These are phyloP conservation scores for Phaeophleospora eucalypticola DNA, from an alignment of 2,329 filamentous ascomycete species.

Conservation along the genomic window DNA sequence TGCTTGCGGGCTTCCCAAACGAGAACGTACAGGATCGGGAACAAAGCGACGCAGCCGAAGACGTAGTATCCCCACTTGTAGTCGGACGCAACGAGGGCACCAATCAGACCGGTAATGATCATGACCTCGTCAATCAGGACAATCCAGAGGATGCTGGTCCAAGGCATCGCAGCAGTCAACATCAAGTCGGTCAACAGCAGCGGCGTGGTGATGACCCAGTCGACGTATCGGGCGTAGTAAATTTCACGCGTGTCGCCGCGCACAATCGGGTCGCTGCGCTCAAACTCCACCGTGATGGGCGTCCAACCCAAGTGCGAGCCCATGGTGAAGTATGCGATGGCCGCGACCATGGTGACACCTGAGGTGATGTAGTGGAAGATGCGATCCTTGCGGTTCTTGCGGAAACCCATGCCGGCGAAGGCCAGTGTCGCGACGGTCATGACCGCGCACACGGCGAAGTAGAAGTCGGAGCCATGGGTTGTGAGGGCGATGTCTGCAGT, in stretches of 20 bases:
- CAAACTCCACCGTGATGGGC: constrained; percentile 60
- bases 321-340: constrained; percentile 64
- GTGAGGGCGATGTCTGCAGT: constrained; percentile 56
- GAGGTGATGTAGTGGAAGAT: constrained; percentile 64
- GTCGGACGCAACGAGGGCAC: constrained; percentile 56
- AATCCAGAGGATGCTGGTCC: constrained; percentile 59
- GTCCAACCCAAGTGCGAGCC: constrained; percentile 62
- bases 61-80: constrained; percentile 68
- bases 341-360: constrained; percentile 54
- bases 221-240: constrained; percentile 64
- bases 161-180: constrained; percentile 61
- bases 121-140: constrained; percentile 62
- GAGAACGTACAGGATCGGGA: constrained; percentile 60
- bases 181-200: constrained; percentile 60
- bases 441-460: constrained; percentile 58
- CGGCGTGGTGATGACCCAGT: constrained; percentile 62
- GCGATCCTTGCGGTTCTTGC: constrained; percentile 53
- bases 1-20: constrained; percentile 54
- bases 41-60: constrained; percentile 48
- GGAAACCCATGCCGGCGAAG: constrained; percentile 51
- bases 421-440: constrained; percentile 54
- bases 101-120: constrained; percentile 63
- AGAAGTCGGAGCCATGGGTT: constrained; percentile 57
- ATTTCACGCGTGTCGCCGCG: constrained; percentile 56
- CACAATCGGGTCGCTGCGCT: constrained; percentile 42